Evolutionary conservation across 2,329 filamentous ascomycete genomes (phyloP), one percentile per base, ranked within the genome.

Genomic region (Ophiostoma ulmi): DNA sequence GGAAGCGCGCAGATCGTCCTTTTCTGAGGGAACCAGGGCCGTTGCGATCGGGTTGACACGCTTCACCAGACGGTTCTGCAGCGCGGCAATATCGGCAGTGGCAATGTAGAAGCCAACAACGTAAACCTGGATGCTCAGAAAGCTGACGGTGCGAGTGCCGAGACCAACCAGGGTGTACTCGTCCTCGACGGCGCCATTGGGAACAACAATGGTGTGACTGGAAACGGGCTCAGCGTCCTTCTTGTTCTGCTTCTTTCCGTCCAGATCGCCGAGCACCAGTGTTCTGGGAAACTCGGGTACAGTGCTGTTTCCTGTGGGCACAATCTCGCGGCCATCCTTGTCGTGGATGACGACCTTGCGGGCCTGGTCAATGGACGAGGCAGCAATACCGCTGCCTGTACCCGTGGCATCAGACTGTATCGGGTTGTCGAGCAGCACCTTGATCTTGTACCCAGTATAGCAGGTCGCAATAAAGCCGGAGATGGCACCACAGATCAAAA

Each of bases 21-120:
- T 94, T 80, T 98, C 95, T 0, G 85, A 87, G 0, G 92, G 85
- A 20, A 97, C 91, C 13, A 97, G 85, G 0, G 93, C 93, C 0
- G 92, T 96, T 1, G 94, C 94, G 3, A 88, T 82, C 0, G 89
- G 86, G 77, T 92, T 92, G 75, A 96, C 87, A 73, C 88, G 88
- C 77, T 89, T 89, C 72, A 96, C 86, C 39, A 98, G 85, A 64
- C 88, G 87, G 74, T 86, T 84, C 80, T 98, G 94, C 58, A 99
- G 84, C n/a, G 86, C 84, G 4, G 90, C 88, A 72, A 99, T 88
- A 77, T 97, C 93, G 52, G 89, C 83, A 0, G 90, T 94, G 36
- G 93, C 92, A 36, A 98, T 86, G 81, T 99, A 99, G 76, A 96
- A 88, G 20, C 94, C 95, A 0, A 97, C 91, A 22, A 98, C 91